A percentile compares a stretch with the other conserved stretches of the same genome.
phyloP scores from a whole-genome alignment of 768 basidiomycete genomes.

The Dioszegia hungarica region DNA sequence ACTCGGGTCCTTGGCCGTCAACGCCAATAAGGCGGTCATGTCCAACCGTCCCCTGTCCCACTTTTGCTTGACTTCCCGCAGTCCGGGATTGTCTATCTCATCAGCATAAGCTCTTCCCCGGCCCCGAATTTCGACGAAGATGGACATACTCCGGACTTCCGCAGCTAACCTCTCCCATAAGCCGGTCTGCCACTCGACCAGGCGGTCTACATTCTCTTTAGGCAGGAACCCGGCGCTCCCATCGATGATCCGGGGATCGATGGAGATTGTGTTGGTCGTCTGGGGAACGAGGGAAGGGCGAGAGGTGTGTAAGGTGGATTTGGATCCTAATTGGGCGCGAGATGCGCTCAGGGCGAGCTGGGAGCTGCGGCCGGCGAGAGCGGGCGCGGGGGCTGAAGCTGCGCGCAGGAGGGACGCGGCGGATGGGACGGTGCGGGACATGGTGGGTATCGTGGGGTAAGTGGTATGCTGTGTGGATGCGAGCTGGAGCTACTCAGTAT shows the following conservation, averaged over 20 bases:
- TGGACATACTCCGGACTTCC: conserved; percentile 38
- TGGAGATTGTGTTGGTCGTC: conserved; percentile 17
- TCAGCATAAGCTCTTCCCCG: not conserved
- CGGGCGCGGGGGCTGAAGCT: too few relatives aligned
- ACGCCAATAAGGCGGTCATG: conserved; percentile 53
- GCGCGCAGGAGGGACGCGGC: too few relatives aligned
- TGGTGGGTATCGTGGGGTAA: too few relatives aligned
- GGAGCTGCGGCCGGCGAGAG: too few relatives aligned
- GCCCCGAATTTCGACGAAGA: not conserved
- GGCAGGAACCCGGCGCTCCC: conserved; percentile 32
- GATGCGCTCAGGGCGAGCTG: too few relatives aligned
- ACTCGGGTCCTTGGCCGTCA: conserved; percentile 59
- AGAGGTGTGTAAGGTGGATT: conserved; percentile 4
- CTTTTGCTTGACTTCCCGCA: conserved; percentile 32
- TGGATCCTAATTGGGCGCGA: too few relatives aligned
- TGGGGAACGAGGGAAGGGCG: not conserved
- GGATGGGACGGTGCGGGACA: too few relatives aligned
- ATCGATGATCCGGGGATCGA: conserved; percentile 30
- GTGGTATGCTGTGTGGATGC: too few relatives aligned
- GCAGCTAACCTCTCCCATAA: conserved; percentile 42
- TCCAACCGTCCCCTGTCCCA: conserved; percentile 39
- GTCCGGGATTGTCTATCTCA: conserved; percentile 32
- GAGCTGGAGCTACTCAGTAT: too few relatives aligned
- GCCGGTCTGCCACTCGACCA: conserved; percentile 42
- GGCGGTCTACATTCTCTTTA: conserved; percentile 29